Conservation (phyloP, 495 filamentous ascomycete genomes). For the Coniosporium apollinis region DNA sequence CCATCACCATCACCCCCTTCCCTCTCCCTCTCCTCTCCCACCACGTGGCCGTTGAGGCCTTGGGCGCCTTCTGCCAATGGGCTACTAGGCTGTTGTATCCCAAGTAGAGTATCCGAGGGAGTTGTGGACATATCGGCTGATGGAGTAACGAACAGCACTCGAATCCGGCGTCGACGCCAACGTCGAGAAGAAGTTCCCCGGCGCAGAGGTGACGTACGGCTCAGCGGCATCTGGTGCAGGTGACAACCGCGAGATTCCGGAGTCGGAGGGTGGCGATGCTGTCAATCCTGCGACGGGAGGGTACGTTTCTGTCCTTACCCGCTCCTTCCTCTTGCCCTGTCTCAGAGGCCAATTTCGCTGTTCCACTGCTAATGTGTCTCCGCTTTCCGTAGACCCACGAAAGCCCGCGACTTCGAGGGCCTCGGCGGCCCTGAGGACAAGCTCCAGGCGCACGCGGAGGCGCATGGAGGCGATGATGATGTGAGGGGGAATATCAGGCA, state of each 20-base stretch:
- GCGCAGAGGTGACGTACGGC: conserved; percentile 29
- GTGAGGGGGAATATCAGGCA: conserved; percentile 25
- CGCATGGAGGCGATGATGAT: conserved; percentile 29
- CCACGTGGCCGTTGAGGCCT: too few relatives aligned
- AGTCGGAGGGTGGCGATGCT: conserved; percentile 33
- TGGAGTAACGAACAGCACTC: conserved; percentile 21
- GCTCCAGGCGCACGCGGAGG: conserved; percentile 20
- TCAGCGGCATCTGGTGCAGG: conserved; percentile 30
- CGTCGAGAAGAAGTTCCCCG: conserved; percentile 29
- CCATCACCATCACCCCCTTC: neutral
- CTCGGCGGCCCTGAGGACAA: conserved; percentile 36
- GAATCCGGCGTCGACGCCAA: conserved; percentile 38
- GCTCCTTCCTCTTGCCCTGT: conserved; percentile 52
- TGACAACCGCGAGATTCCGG: conserved; percentile 36
- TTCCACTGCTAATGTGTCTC: neutral
- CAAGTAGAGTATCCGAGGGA: too few relatives aligned
- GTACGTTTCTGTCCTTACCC: conserved; percentile 46
- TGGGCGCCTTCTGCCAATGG: too few relatives aligned
- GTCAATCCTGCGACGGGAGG: conserved; percentile 29
- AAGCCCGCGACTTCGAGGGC: conserved; percentile 34
- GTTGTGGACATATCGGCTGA: too few relatives aligned
- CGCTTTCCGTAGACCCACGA: conserved; percentile 24
- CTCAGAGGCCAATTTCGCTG: conserved; percentile 36
- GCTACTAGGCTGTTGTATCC: too few relatives aligned
- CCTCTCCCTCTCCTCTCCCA: neutral